These are phyloP conservation scores for Hypoxylon sp. DNA, from an alignment of 2,329 filamentous ascomycete genomes.

Conservation along the genomic window DNA sequence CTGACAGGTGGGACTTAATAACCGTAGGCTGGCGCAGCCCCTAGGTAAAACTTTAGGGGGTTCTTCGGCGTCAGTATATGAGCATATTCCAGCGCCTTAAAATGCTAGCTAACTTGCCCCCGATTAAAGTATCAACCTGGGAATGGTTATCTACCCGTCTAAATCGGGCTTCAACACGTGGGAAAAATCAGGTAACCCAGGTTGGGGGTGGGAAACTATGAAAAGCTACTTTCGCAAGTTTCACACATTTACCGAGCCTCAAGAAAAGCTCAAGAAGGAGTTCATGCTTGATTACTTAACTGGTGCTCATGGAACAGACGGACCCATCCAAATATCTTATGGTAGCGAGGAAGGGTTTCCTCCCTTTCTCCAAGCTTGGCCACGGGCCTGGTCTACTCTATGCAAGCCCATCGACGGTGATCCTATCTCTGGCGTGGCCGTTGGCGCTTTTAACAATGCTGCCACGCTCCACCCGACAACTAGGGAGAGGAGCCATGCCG, in stretches of 20 bases:
- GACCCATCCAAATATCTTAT: slow-evolving; percentile 26
- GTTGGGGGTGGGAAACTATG: slow-evolving; percentile 56
- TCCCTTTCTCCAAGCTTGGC: slow-evolving; percentile 23
- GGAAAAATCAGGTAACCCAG: slow-evolving; percentile 55
- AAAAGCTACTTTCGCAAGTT: slow-evolving; percentile 52
- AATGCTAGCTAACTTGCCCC: slow-evolving; percentile 1
- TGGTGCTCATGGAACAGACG: slow-evolving; percentile 18
- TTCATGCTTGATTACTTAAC: slow-evolving; percentile 30
- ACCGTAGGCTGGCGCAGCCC: slow-evolving; percentile 26
- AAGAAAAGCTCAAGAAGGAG: slow-evolving; percentile 27
- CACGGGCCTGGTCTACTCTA: slow-evolving; percentile 21
- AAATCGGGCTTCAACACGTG: slow-evolving; percentile 54
- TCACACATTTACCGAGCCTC: slow-evolving; percentile 33
- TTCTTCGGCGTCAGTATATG: slow-evolving; percentile 25
- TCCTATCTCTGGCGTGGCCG: slow-evolving; percentile 22
- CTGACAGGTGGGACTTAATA: slow-evolving; percentile 15
- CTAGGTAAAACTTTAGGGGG: slow-evolving; percentile 27
- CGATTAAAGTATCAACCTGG: slow-evolving; percentile 13
- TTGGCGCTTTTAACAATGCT: slow-evolving; percentile 30
- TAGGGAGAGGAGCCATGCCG: slow-evolving; percentile 27
- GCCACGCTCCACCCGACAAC: slow-evolving; percentile 23
- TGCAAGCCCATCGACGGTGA: slow-evolving; percentile 26
- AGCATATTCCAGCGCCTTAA: not conserved
- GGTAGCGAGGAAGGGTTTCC: slow-evolving; percentile 26
- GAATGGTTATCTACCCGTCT: slow-evolving; percentile 46